phyloP scores from a whole-genome alignment of 2,329 filamentous ascomycete genomes.

The Phyllosticta ampelicida region DNA sequence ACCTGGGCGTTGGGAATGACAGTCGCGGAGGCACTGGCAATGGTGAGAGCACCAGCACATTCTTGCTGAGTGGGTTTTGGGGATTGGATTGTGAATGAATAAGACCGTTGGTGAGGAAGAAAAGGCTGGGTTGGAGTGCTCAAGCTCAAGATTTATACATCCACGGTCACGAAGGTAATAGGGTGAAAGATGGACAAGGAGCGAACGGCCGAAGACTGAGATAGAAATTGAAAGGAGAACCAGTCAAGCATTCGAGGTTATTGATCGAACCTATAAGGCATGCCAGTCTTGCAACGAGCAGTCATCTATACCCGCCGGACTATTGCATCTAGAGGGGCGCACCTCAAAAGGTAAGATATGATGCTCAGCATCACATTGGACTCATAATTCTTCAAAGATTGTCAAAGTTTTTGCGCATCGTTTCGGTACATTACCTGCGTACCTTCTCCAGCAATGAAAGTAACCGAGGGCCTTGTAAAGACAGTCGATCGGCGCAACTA shows the following conservation, averaged over 20 bases:
- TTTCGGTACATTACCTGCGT: too few species aligned
- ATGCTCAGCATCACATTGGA: not conserved
- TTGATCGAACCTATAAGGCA: not conserved
- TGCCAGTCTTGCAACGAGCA: not conserved
- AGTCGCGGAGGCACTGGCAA: conserved; percentile 30
- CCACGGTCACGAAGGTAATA: not conserved
- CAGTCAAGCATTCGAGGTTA: not conserved
- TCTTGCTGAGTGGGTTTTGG: conserved; percentile 16
- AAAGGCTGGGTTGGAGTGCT: not conserved
- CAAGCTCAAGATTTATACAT: conserved; percentile 4
- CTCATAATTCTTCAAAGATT: too few species aligned
- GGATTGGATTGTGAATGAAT: conserved; percentile 11
- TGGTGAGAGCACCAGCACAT: conserved; percentile 37
- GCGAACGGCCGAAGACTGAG: not conserved
- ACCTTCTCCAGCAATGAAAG: too few species aligned
- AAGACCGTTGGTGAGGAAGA: conserved; percentile 13
- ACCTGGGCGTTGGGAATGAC: conserved; percentile 27
- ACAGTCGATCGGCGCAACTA: too few species aligned
- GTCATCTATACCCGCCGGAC: not conserved
- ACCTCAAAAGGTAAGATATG: not conserved
- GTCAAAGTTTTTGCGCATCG: too few species aligned
- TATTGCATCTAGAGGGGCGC: not conserved
- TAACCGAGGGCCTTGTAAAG: too few species aligned
- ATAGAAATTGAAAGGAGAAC: not conserved
- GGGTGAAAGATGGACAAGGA: not conserved